Base-by-base conservation (phyloP, 2,329 filamentous ascomycete genomes). In the Phialophora expanda region DNA sequence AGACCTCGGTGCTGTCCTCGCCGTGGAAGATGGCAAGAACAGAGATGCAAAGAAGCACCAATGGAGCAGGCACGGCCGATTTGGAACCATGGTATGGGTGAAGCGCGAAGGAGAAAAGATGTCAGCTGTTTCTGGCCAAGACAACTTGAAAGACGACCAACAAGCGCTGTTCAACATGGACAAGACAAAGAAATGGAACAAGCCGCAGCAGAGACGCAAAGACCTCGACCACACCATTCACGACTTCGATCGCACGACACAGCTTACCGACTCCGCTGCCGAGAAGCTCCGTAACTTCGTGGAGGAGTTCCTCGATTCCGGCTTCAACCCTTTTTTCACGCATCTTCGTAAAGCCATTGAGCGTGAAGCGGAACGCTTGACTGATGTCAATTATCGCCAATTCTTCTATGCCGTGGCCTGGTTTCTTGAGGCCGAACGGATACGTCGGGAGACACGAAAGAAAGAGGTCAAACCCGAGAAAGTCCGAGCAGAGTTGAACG, bases 81-180 rank as follows among this genome's bases (percentile, higher is more conserved):
- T 98, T 74, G 95, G 95, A 2, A 96, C 93, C 11, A 98, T 98
- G 91, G 88, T 97, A 38, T 98, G 94, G 93, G 87, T 99, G 44
- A 92, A 96, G 79, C 85, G 93, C 63, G 90, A 93, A 56, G 90
- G 93, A 71, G 88, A 90, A 58, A 93, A 93, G 74, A 86, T 95
- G 73, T 90, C 91, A 0, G 93, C 93, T 0, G 85, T 99, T 1
- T 93, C 93, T 0, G 95, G 95, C 0, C 94, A 98, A 75, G 90
- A 93, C 72, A 91, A 91, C 4, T 85, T 99, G 53, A 86, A 88
- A 2, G 88, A 92, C 73, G 86, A 88, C 6, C 85, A 90, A 8
- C 85, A 86, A 46, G 90, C 90, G 6, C 85, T 97, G 70, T 85
- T 90, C 58, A 96, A 97, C 76, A 93, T 99, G 87, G 95, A 99